Conservation (phyloP, 495 filamentous ascomycete species). For the Astrocystis sublimbata region DNA sequence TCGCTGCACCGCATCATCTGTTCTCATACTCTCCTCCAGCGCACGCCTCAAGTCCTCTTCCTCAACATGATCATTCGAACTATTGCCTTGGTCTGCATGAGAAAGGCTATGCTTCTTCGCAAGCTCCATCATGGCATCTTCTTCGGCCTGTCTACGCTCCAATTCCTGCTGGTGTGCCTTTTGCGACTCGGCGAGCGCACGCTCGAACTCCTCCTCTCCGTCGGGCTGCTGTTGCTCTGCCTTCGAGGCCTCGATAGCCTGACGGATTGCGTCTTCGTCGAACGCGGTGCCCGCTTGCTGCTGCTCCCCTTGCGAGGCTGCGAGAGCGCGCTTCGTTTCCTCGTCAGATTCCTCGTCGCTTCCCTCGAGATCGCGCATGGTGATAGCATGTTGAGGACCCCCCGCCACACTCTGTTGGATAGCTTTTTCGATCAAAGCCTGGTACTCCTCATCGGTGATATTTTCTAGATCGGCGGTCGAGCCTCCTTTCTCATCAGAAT, state of each 20-base stretch:
- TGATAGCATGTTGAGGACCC: slow-evolving; percentile 32
- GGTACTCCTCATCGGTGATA: slow-evolving; percentile 54
- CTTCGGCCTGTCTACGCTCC: slow-evolving; percentile 55
- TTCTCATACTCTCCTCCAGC: slow-evolving; percentile 50
- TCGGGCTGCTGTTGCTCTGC: slow-evolving; percentile 27
- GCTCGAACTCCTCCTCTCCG: slow-evolving; percentile 46
- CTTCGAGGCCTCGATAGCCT: slow-evolving; percentile 48
- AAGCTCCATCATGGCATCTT: slow-evolving; percentile 73
- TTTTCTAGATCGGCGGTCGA: slow-evolving; percentile 30
- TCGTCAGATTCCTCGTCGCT: slow-evolving; percentile 35
- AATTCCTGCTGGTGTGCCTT: slow-evolving; percentile 39
- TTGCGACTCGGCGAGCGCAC: slow-evolving; percentile 52
- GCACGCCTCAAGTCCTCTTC: slow-evolving; percentile 50
- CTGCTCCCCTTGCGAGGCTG: slow-evolving; percentile 25
- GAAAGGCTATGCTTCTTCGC: slow-evolving; percentile 75
- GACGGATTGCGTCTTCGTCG: slow-evolving; percentile 49
- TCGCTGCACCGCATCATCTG: background rate
- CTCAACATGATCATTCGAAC: slow-evolving; percentile 29
- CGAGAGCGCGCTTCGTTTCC: slow-evolving; percentile 34
- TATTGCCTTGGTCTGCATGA: slow-evolving; percentile 21
- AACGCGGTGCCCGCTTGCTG: slow-evolving; percentile 25
- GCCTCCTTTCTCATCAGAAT: slow-evolving; percentile 30
- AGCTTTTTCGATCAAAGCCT: slow-evolving; percentile 59
- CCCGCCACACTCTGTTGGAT: slow-evolving; percentile 57
- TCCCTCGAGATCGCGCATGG: slow-evolving; percentile 44